Evolutionary conservation across 179 eudicot genomes (phyloP), one percentile per base, ranked within the genome.

Genomic region (Patellifolia procumbens): DNA sequence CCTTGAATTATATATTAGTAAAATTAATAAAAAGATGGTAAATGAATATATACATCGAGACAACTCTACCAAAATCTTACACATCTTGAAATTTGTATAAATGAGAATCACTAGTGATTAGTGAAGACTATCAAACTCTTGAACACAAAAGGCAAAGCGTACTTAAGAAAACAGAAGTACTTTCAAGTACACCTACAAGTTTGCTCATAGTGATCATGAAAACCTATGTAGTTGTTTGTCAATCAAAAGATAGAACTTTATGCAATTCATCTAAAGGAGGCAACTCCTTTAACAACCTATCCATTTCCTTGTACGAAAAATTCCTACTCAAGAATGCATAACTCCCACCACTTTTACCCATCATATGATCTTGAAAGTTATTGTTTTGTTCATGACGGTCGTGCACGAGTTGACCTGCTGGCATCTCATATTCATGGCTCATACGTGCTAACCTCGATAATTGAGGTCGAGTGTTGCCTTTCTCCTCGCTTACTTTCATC

Each of bases 191-290:
- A 39, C 8, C 8, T 39, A 39, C 43, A 39, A 5, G 8, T 2
- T 3, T 39, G 43, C 43, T 39, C 43, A 5, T 39, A 39, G 8
- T 39, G 19, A 13, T 34, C 64, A 60, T 60, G 37, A 60, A 24
- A 37, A n/a, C 15, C n/a, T 32, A 17, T 59, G 0, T 20, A 9
- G 43, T 1, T 29, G 15, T n/a, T 24, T 67, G 35, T 64, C 16
- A 79, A 15, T 78, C 81, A 72, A 79, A 74, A 28, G 73, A 24
- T 22, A 82, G 56, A 58, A 82, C 51, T 53, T 65, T 80, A 52
- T 70, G 83, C 51, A 92, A 78, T 19, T 92, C 95, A 69, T 90
- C 91, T 29, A 82, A 61, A 24, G 89, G 62, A 16, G 95, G 93
- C 84, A 90, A 60, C 29, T 90, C 94, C 71, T 60, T 78, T 0